Evolutionary conservation across 768 basidiomycete species (phyloP), one percentile per base, ranked within the genome.

Genomic region (Suillus bovinus): DNA sequence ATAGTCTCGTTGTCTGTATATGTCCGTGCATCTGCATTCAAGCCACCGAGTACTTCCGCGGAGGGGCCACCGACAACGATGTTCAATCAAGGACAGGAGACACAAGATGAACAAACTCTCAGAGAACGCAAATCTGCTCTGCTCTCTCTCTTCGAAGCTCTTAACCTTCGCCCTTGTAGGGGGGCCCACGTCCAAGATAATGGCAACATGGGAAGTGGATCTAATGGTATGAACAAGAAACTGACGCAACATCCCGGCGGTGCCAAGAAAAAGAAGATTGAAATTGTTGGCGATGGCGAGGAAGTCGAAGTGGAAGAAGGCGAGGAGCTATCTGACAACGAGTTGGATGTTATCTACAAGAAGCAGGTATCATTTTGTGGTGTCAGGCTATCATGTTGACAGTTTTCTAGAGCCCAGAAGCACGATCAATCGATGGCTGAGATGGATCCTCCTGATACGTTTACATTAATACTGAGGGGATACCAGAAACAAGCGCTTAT

Each of bases 401-500:
- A 56, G 27, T 68, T 54, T 24, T 52, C 44, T 59, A 96, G 95
- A 70, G 96, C 96, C 1, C 94, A 95, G 71, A 83, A 82, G 68
- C 84, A 93, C 63, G 96, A 97, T 70, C 82, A 77, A 29, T 77
- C 78, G 16, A 84, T 99, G 80, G 83, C 80, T 22, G 90, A 88
- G 72, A 94, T 93, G 87, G 88, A 95, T 36, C 92, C 95, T 7
- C 79, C 87, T 0, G 79, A 85, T 2, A 85, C 90, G 1, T 98
- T 98, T 72, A 81, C 83, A 1, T 76, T 96, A 39, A 86, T 80
- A 3, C 76, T 96, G 31, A 84, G 93, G 52, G 87, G 86, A 41
- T 98, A 99, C 75, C 96, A 98, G 71, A 96, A 94, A 70, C 96
- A 99, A 74, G 96, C 95, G 0, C 78, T 98, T 52, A 79, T 79